These are phyloP conservation scores for Phytophthora syringae DNA, from an alignment of 352 stramenopile genomes.

Conservation along the genomic window DNA sequence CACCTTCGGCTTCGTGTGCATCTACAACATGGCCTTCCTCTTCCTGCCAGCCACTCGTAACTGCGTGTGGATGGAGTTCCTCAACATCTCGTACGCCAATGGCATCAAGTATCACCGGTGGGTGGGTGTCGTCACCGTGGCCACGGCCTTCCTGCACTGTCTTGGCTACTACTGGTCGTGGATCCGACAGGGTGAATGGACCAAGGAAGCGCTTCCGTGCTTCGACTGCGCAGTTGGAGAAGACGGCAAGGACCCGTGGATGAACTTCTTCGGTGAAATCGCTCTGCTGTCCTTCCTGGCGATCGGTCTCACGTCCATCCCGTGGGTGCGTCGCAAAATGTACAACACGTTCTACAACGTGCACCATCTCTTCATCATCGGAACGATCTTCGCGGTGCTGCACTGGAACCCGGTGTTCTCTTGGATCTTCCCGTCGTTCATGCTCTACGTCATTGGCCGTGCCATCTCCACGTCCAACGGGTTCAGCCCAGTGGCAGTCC, in stretches of 20 bases:
- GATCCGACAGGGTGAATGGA: conserved; percentile 28
- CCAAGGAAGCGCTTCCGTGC: conserved; percentile 41
- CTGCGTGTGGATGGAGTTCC: conserved; percentile 70
- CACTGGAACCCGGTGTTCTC: conserved; percentile 46
- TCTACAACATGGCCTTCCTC: conserved; percentile 75
- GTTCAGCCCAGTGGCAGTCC: conserved; percentile 41
- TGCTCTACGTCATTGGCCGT: conserved; percentile 50
- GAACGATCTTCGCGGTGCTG: conserved; percentile 47
- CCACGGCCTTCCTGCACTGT: conserved; percentile 44
- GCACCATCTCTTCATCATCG: conserved; percentile 59
- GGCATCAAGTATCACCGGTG: conserved; percentile 71
- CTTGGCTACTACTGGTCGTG: conserved; percentile 39
- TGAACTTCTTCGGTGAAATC: conserved; percentile 56
- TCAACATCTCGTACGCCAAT: conserved; percentile 68
- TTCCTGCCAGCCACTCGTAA: conserved; percentile 64
- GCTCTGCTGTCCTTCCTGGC: conserved; percentile 45
- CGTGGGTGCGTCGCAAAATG: conserved; percentile 45
- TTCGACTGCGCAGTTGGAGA: conserved; percentile 45
- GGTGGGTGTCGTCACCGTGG: conserved; percentile 49
- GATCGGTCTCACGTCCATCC: conserved; percentile 49
- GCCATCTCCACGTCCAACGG: conserved; percentile 43
- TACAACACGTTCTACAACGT: conserved; percentile 55
- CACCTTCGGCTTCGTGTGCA: conserved; percentile 56
- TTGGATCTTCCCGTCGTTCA: conserved; percentile 46
- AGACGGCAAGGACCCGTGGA: conserved; percentile 41